phyloP scores from a whole-genome alignment of 129 eudicot genomes.

The sunflower (Helianthus annuus) region HanXRQr2.0-SUNRISE NC_035434.2:162527717-162528216 shows the following conservation, averaged over 20 bases:
- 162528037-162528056: background rate
- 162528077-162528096: conserved; percentile 3
- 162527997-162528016: conserved; percentile 97
- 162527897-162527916: background rate
- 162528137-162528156: too few relatives aligned
- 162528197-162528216: conserved; percentile 77
- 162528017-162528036: conserved; percentile 51
- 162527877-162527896: background rate
- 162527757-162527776: conserved; percentile 7
- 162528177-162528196: conserved; percentile 68
- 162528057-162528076: background rate
- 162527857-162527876: conserved; percentile 77
- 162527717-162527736: conserved; percentile 49
- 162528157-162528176: conserved; percentile 55
- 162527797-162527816: conserved; percentile 89
- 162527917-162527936: background rate
- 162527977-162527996: too few relatives aligned
- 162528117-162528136: too few relatives aligned
- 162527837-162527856: conserved; percentile 74
- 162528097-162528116: too few relatives aligned
- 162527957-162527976: too few relatives aligned
- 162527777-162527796: conserved; percentile 43
- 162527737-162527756: background rate
- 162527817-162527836: conserved; percentile 81
- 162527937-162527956: too few relatives aligned